These are phyloP conservation scores for Candida gigantensis DNA, from an alignment of 1,139 yeast genomes.

Conservation along the genomic window DNA sequence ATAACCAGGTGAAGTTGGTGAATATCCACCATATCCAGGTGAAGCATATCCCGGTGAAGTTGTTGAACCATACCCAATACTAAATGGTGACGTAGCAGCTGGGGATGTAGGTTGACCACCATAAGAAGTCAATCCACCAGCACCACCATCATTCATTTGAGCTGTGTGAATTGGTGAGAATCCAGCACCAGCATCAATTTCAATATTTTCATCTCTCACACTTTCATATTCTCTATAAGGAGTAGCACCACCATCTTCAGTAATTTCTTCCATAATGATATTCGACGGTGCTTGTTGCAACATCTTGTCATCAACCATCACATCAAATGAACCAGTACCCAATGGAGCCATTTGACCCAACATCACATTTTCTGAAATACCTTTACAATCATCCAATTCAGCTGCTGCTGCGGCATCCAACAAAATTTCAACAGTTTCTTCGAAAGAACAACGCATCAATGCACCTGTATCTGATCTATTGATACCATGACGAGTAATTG, in stretches of 20 bases:
- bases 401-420: slow-evolving; percentile 98
- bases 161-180: slow-evolving; percentile 95
- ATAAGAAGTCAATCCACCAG: slow-evolving; percentile 93
- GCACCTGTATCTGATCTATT: slow-evolving; percentile 99
- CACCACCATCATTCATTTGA: slow-evolving; percentile 73
- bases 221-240: slow-evolving; percentile 86
- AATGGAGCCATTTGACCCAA: slow-evolving; percentile 98
- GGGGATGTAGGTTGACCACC: slow-evolving; percentile 65
- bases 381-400: slow-evolving; percentile 96
- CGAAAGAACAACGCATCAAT: slow-evolving; percentile 98
- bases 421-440: slow-evolving; percentile 96
- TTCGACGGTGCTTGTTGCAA: slow-evolving; percentile 67
- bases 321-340: slow-evolving; percentile 98
- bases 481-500: slow-evolving; percentile 99
- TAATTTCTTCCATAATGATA: slow-evolving; percentile 39
- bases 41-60: slow-evolving; percentile 65
- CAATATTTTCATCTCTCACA: slow-evolving; percentile 67
- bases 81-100: slow-evolving; percentile 59
- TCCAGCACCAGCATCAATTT: slow-evolving; percentile 79
- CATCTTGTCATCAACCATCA: slow-evolving; percentile 89
- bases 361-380: slow-evolving; percentile 97
- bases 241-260: slow-evolving; percentile 85
- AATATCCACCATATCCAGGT: slow-evolving; percentile 56
- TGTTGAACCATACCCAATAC: slow-evolving; percentile 55
- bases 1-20: slow-evolving; percentile 60